Percentiles rank a stretch among this genome's conserved stretches.
These are phyloP conservation scores for Sambucus nigra DNA, from an alignment of 129 eudicot genomes.

Conservation along the genomic window DNA sequence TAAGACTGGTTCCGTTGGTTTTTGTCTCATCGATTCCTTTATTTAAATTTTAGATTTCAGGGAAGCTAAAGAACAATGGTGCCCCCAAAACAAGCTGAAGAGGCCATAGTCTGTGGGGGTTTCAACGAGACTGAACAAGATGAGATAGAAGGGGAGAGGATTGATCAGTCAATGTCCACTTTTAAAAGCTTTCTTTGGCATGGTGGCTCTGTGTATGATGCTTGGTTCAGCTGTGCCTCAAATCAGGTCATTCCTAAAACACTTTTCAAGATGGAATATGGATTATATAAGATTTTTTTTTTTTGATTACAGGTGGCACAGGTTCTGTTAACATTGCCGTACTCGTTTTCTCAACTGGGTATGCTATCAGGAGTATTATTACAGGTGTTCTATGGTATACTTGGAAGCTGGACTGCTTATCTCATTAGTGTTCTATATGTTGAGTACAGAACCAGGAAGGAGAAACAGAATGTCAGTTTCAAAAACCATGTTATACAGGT, in stretches of 20 bases:
- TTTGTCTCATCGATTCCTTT: not conserved
- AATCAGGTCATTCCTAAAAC: slow-evolving; percentile 36
- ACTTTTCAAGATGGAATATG: not conserved
- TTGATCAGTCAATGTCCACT: slow-evolving; percentile 27
- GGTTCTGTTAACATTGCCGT: slow-evolving; percentile 66
- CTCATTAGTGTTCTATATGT: slow-evolving; percentile 67
- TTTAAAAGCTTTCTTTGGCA: slow-evolving; percentile 60
- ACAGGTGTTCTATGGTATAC: slow-evolving; percentile 59
- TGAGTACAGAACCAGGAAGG: slow-evolving; percentile 66
- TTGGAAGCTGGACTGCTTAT: slow-evolving; percentile 84
- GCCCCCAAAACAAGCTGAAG: slow-evolving; percentile 35
- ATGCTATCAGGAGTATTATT: slow-evolving; percentile 60
- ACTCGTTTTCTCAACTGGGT: slow-evolving; percentile 76
- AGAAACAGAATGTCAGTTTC: slow-evolving; percentile 66
- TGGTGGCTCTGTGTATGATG: slow-evolving; percentile 82
- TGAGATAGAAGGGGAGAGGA: slow-evolving; percentile 28
- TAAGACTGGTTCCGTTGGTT: not conserved
- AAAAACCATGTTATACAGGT: slow-evolving; percentile 85
- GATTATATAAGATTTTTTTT: not conserved
- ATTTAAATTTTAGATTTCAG: slow-evolving; percentile 21
- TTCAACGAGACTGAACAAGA: slow-evolving; percentile 21
- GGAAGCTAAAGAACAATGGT: slow-evolving; percentile 31
- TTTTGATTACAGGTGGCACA: slow-evolving; percentile 61
- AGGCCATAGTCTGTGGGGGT: slow-evolving; percentile 35
- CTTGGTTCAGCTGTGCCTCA: slow-evolving; percentile 77